phyloP scores from a whole-genome alignment of 1,139 yeast genomes.

The Candida pseudoviswanathii region DNA sequence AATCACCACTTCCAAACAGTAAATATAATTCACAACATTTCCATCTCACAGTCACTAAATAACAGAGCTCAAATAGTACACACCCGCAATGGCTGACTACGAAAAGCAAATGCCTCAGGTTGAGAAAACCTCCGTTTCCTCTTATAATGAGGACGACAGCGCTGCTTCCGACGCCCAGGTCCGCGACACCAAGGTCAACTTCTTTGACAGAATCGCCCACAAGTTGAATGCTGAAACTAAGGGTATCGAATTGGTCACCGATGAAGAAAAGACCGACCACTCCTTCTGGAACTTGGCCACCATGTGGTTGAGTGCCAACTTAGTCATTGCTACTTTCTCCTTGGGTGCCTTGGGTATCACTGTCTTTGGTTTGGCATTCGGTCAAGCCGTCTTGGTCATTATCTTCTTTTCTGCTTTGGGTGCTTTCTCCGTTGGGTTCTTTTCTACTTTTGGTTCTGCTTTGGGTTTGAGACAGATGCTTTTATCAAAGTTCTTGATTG shows the following conservation, averaged over 20 bases:
- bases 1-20: background rate
- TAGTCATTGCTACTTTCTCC: conserved; percentile 83
- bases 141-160: conserved; percentile 11
- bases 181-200: conserved; percentile 14
- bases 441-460: conserved; percentile 80
- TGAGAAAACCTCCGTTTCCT: conserved; percentile 12
- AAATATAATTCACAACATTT: conserved; percentile 14
- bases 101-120: conserved; percentile 7
- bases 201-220: conserved; percentile 32
- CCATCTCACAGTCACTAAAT: conserved; percentile 7
- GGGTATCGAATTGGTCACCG: conserved; percentile 71
- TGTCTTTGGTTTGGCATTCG: conserved; percentile 58
- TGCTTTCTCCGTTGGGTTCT: conserved; percentile 76
- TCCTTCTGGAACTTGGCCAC: conserved; percentile 73
- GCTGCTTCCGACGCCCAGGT: conserved; percentile 13
- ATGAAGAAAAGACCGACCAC: conserved; percentile 62
- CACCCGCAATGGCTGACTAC: conserved; percentile 5
- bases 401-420: conserved; percentile 78
- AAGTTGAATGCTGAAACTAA: conserved; percentile 59
- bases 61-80: background rate
- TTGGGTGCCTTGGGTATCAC: conserved; percentile 79
- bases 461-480: conserved; percentile 90
- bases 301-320: conserved; percentile 93
- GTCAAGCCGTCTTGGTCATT: conserved; percentile 63
- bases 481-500: conserved; percentile 75